A percentile compares a stretch with the other conserved stretches of the same genome.
These are phyloP conservation scores for Penicillium odoratum DNA, from an alignment of 495 filamentous ascomycete genomes.

Conservation along the genomic window DNA sequence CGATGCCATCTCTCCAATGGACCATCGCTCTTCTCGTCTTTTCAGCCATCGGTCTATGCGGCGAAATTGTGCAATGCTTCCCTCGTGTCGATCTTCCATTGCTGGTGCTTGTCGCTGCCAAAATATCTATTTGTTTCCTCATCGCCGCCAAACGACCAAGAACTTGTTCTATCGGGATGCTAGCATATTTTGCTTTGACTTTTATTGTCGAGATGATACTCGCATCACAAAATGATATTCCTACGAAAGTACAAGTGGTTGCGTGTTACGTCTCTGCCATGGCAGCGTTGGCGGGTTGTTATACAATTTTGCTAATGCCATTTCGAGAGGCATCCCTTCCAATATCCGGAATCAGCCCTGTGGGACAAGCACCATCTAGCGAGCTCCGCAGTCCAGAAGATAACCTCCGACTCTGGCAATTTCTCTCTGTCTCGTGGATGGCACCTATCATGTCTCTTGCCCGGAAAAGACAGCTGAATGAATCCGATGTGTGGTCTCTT, in stretches of 20 bases:
- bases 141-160: constrained; percentile 51
- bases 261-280: constrained; percentile 42
- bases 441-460: constrained; percentile 66
- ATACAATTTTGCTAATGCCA: constrained; percentile 68
- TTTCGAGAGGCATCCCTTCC: constrained; percentile 61
- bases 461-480: constrained; percentile 60
- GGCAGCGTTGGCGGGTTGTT: constrained; percentile 43
- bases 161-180: constrained; percentile 36
- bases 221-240: constrained; percentile 25
- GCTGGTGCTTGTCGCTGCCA: constrained; percentile 28
- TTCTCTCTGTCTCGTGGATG: constrained; percentile 83
- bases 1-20: constrained; percentile 31
- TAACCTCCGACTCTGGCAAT: constrained; percentile 75
- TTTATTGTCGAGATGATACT: constrained; percentile 44
- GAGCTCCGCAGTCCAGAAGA: constrained; percentile 78
- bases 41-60: constrained; percentile 38
- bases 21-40: constrained; percentile 42
- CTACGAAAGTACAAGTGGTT: constrained; percentile 31
- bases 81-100: constrained; percentile 26
- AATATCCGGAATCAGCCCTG: constrained; percentile 58
- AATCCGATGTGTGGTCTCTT: constrained; percentile 77
- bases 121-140: constrained; percentile 37
- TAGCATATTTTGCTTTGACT: constrained; percentile 33
- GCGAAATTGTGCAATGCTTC: constrained; percentile 42
- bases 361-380: constrained; percentile 56